Conservation (phyloP, 148 eudicot genomes). For the Camellia lanceoleosa region DNA sequence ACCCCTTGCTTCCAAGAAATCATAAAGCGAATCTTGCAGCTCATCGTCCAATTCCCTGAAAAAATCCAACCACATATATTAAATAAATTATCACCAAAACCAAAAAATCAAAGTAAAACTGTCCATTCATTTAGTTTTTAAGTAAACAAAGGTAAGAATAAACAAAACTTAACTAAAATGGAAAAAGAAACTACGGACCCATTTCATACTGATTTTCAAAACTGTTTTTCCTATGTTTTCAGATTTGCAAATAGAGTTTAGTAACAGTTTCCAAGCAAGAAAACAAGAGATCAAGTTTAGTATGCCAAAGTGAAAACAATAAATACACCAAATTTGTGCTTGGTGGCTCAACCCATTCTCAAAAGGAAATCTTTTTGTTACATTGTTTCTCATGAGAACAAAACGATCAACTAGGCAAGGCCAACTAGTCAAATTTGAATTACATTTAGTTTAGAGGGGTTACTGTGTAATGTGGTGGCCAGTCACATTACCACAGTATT, state of each 20-base stretch:
- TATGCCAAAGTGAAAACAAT: background rate
- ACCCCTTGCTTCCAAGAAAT: slow-evolving; percentile 77
- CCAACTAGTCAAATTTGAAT: background rate
- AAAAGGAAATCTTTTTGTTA: background rate
- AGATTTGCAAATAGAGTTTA: background rate
- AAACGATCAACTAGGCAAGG: background rate
- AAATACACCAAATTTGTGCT: background rate
- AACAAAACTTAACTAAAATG: background rate
- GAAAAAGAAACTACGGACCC: background rate
- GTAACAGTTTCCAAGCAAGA: background rate
- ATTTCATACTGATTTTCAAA: background rate
- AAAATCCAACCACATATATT: slow-evolving; percentile 8
- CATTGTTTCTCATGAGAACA: background rate
- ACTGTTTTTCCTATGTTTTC: background rate
- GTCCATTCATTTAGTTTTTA: background rate
- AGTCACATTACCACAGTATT: background rate
- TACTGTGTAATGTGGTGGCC: background rate
- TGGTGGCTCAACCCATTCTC: background rate
- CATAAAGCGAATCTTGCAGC: slow-evolving; percentile 70
- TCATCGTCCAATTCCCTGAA: slow-evolving; percentile 88
- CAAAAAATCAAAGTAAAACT: background rate
- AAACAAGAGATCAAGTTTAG: background rate
- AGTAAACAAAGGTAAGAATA: background rate
- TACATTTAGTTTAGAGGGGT: background rate
- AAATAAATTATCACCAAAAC: slow-evolving; percentile 1